Conservation (phyloP, 2,329 filamentous ascomycete genomes). For the Neodidymelliopsis sp. region DNA sequence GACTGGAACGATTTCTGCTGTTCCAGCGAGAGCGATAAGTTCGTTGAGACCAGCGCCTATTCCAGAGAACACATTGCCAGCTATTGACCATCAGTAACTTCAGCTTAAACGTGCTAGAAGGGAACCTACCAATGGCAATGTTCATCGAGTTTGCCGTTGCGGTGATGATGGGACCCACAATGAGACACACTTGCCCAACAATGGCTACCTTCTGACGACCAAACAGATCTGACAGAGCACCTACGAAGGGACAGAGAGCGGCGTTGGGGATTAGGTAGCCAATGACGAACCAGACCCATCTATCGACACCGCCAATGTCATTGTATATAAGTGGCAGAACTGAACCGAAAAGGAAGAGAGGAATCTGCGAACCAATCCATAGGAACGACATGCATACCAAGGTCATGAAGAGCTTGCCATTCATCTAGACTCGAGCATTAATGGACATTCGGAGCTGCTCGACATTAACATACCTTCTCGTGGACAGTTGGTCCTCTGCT, state of each 20-base stretch:
- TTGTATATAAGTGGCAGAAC: slow-evolving; percentile 61
- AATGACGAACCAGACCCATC: slow-evolving; percentile 64
- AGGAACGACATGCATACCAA: slow-evolving; percentile 66
- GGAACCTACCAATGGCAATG: slow-evolving; percentile 36
- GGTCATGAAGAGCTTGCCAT: slow-evolving; percentile 59
- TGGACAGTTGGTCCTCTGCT: slow-evolving; percentile 33
- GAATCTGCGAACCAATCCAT: slow-evolving; percentile 68
- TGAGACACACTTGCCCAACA: slow-evolving; percentile 43
- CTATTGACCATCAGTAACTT: slow-evolving; percentile 19
- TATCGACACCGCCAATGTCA: slow-evolving; percentile 66
- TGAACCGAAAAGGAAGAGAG: slow-evolving; percentile 58
- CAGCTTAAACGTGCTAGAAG: background rate
- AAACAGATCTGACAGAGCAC: slow-evolving; percentile 50
- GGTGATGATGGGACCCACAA: slow-evolving; percentile 46
- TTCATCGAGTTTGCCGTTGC: slow-evolving; percentile 42
- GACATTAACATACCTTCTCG: slow-evolving; percentile 25
- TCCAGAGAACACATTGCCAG: slow-evolving; percentile 61
- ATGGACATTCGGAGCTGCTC: background rate
- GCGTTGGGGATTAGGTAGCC: slow-evolving; percentile 64
- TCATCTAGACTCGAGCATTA: slow-evolving; percentile 24
- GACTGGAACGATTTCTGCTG: slow-evolving; percentile 72
- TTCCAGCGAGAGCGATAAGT: slow-evolving; percentile 71
- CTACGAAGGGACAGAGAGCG: slow-evolving; percentile 69
- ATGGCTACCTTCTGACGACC: slow-evolving; percentile 46
- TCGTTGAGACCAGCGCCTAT: slow-evolving; percentile 73